Percentiles rank a stretch among this genome's conserved stretches.
Conservation (phyloP, 306 rosid genomes). For the Cajanus cajan region DNA sequence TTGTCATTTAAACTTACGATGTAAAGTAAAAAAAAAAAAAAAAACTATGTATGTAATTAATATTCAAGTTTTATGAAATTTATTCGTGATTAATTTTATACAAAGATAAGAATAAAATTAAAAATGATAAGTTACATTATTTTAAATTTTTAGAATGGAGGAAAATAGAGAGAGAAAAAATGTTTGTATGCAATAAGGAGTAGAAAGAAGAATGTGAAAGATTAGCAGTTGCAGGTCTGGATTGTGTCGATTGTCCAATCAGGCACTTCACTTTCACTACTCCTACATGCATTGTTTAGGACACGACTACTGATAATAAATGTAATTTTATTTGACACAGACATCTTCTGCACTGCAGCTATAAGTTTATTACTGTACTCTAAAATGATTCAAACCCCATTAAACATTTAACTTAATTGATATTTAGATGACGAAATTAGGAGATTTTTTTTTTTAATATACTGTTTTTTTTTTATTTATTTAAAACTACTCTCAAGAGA, state of each 20-base stretch:
- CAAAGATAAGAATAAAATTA: background rate
- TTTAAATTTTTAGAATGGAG: background rate
- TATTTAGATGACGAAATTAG: no score
- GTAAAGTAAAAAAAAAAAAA: background rate
- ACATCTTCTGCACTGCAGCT: background rate
- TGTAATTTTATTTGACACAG: background rate
- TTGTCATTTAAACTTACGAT: background rate
- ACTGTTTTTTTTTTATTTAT: no score
- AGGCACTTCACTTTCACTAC: background rate
- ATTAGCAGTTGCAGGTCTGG: background rate
- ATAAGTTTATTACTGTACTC: background rate
- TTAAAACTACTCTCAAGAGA: no score
- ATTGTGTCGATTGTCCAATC: background rate
- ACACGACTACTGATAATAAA: slow-evolving; percentile 1
- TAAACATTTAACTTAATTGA: no score
- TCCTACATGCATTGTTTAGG: background rate
- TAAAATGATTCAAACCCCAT: no score
- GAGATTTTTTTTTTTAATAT: no score
- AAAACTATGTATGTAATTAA: no score
- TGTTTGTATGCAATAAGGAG: background rate
- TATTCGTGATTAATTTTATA: no score
- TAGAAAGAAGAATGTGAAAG: background rate
- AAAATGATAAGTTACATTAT: no score
- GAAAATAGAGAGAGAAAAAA: background rate
- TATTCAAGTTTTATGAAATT: no score